Conservation (phyloP, 768 basidiomycete species). For the Trametes sanguinea region DNA sequence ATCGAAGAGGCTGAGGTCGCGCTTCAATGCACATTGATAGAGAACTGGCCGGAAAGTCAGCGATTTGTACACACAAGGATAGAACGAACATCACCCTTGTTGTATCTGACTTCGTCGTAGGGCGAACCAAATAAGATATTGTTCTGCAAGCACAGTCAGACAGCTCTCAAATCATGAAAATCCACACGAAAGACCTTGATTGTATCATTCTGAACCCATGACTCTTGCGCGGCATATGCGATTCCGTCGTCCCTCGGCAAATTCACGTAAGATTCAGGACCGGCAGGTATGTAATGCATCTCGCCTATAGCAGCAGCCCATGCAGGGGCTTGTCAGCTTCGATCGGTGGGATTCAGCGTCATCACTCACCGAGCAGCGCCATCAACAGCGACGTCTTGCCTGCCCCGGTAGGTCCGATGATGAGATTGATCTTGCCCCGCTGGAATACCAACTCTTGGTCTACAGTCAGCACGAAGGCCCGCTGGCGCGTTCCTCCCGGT, state of each 20-base stretch:
- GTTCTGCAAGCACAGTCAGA: constrained; percentile 11
- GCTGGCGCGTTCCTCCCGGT: constrained; percentile 17
- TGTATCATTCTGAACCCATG: constrained; percentile 51
- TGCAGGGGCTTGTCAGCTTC: too few species aligned
- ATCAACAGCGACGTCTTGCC: constrained; percentile 61
- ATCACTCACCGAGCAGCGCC: constrained; percentile 20
- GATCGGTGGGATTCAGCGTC: too few species aligned
- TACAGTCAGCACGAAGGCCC: constrained; percentile 51
- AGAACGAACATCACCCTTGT: constrained; percentile 18
- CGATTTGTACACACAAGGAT: not conserved
- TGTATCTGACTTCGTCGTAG: constrained; percentile 31
- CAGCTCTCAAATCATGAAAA: too few species aligned
- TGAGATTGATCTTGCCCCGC: constrained; percentile 51
- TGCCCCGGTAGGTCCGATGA: constrained; percentile 56
- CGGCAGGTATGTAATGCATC: constrained; percentile 34
- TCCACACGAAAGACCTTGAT: constrained; percentile 30
- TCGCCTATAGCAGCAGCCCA: constrained; percentile 22
- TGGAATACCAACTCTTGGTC: constrained; percentile 55
- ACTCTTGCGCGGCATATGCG: constrained; percentile 50
- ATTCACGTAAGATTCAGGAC: constrained; percentile 41
- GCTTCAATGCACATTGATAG: constrained; percentile 43
- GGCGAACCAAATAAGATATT: constrained; percentile 32
- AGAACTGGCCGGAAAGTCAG: constrained; percentile 29
- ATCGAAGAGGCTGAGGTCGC: constrained; percentile 48
- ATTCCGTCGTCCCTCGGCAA: constrained; percentile 48